These are phyloP conservation scores for Dysphania ambrosioides DNA, from an alignment of 148 eudicot species.

Conservation along the genomic window DNA sequence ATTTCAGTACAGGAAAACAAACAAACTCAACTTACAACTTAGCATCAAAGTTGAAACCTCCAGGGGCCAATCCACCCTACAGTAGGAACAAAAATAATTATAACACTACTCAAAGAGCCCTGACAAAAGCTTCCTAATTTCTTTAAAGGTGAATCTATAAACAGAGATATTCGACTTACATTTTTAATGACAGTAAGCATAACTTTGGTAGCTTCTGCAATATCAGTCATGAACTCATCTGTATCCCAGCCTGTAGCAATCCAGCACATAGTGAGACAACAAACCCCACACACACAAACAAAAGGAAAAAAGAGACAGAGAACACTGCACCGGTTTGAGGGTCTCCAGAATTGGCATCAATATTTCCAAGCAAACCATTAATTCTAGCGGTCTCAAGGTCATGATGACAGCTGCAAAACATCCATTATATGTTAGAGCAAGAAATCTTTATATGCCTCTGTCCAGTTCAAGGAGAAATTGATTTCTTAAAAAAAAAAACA, in stretches of 20 bases:
- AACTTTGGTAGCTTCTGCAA: constrained; percentile 77
- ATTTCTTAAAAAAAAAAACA: too few relatives aligned
- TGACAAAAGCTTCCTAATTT: not conserved
- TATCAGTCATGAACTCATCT: constrained; percentile 91
- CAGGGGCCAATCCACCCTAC: constrained; percentile 96
- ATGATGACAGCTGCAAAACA: constrained; percentile 79
- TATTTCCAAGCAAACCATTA: constrained; percentile 88
- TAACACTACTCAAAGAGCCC: not conserved
- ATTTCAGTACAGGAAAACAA: not conserved
- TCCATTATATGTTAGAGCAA: constrained; percentile 1
- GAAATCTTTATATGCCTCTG: not conserved
- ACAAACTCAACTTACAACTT: constrained; percentile 61
- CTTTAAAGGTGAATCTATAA: not conserved
- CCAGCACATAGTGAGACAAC: constrained; percentile 5
- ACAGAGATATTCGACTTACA: constrained; percentile 40
- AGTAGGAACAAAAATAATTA: not conserved
- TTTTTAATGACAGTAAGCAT: constrained; percentile 91
- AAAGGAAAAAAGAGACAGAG: not conserved
- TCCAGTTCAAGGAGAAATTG: not conserved
- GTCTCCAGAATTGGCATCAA: constrained; percentile 96
- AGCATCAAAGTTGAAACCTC: constrained; percentile 98
- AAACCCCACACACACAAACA: not conserved
- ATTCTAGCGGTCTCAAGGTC: constrained; percentile 98
- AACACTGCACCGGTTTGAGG: constrained; percentile 67
- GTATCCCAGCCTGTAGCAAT: constrained; percentile 89